Evolutionary conservation across 805 yeast genomes (phyloP), one percentile per base, ranked within the genome.

Genomic region (Zygosaccharomyces kombuchaensis): DNA sequence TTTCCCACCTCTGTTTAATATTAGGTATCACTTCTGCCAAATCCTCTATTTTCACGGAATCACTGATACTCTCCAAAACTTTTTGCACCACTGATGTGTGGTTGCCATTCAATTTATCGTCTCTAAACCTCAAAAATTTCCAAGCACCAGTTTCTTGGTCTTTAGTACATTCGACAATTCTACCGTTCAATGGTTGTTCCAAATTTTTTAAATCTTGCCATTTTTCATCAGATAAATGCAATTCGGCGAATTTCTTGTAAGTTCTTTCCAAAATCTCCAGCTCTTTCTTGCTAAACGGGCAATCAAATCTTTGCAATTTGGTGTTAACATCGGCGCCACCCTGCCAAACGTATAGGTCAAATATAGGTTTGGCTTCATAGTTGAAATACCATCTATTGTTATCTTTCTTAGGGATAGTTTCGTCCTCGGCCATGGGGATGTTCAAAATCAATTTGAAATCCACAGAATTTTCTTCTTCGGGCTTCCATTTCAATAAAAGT

Each of bases 401-500:
- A 61, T 82, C 84, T 50, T 80, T 78, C 34, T 79, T 78, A 2
- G 62, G 58, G 17, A 59, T 29, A 4, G 67, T 54, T 16, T 57
- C 48, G 36, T 65, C 69, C 42, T 63, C 67, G 1, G 59, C 68
- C 56, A 57, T 46, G 4, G 66, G 67, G 30, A 63, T 61, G 35
- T 71, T 70, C 22, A 70, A 65, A 23, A 83, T 68, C 48, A 93
- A 65, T 60, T 82, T 82, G 67, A 87, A 93, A 66, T 93, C 99
- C 36, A 95, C 79, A 0, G 97, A 84, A 57, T 93, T 95, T 65
- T 91, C 99, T 51, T 87, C 87, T 9, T 95, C 87, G 2, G 99
- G 98, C 60, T 93, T 93, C 99, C 99, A 93, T 67, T 95, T 93
- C 45, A 93, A 69, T 40, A 93, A 71, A 6, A 88, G 79, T 0